Base-by-base conservation (phyloP, 768 basidiomycete genomes). In the Lactarius vividus region DNA sequence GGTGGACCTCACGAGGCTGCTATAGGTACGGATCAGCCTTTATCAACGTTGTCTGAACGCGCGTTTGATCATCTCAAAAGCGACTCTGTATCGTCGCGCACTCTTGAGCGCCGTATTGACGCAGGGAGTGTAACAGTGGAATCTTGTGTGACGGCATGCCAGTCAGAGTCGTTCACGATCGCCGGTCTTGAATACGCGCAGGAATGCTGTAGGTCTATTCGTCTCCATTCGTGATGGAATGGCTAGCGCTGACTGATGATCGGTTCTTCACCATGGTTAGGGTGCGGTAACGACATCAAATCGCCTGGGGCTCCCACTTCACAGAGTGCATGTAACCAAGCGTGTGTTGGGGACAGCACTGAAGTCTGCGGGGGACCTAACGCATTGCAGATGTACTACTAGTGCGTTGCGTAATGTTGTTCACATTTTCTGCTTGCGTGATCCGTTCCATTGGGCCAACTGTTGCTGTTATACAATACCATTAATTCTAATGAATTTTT, bases 311-410 rank as follows among this genome's bases (percentile, higher is more conserved):
- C 8, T 3, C 54, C 42, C 26, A 52, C 58, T n/a, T 10, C 56
- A 35, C 46, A 67, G 37, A 6, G 15, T 31, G 62, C 62, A 11
- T 55, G 62, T 64, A 54, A 64, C 23, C 56, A 64, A 40, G 61
- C 61, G 2, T 66, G 63, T 20, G 3, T 58, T n/a, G 56, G 61
- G 26, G 18, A 63, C 44, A 63, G 23, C 16, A 57, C 63, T 0
- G 63, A 53, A 23, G 42, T 57, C 16, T 58, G 63, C n/a, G 54
- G 62, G 3, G 54, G 55, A 1, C 63, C 40, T 23, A 57, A 57
- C n/a, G 33, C 62, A 31, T 20, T 63, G 28, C 11, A 57, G 26
- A 1, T 49, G 5, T 61, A 61, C n/a, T 49, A 49, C 46, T 49
- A 49, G 2, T n/a, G n/a, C n/a, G 18, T 56, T 56, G 37, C 33